Conservation (phyloP, 1,284 basidiomycete genomes). For the Trichosporon asahii region DNA sequence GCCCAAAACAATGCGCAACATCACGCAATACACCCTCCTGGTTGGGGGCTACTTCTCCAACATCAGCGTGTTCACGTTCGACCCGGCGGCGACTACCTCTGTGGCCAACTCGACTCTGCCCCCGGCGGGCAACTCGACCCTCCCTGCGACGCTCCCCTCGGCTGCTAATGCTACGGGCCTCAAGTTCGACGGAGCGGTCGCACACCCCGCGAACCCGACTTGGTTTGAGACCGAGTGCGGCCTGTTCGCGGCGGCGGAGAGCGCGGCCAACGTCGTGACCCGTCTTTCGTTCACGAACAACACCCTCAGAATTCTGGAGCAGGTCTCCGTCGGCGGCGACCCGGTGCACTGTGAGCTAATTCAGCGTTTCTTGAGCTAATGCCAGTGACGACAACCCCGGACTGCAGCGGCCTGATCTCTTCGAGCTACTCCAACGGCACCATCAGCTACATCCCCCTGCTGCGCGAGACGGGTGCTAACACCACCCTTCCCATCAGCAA, state of each 20-base stretch:
- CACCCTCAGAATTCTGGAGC: not conserved
- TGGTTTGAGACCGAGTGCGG: constrained; percentile 1
- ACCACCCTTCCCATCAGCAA: not conserved
- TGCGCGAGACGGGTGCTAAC: not conserved
- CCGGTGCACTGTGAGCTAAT: not conserved
- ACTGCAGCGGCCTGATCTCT: not conserved
- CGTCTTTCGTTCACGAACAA: not conserved
- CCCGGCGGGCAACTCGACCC: no score
- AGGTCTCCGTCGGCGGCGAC: constrained; percentile 6
- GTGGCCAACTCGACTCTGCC: no score
- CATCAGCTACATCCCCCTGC: not conserved
- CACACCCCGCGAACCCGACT: not conserved
- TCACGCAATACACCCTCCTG: constrained; percentile 1
- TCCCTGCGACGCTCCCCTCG: not conserved
- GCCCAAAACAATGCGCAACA: constrained; percentile 2
- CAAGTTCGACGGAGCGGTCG: not conserved
- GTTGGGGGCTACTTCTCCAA: not conserved
- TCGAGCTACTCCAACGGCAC: not conserved
- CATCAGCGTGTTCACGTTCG: constrained; percentile 9
- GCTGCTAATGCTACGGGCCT: not conserved
- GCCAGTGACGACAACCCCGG: not conserved
- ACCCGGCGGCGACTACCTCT: not conserved
- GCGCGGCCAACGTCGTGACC: not conserved
- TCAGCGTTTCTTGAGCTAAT: not conserved
- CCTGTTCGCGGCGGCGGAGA: not conserved